These are phyloP conservation scores for Pichia cephalocereana DNA, from an alignment of 805 yeast species.

Conservation along the genomic window DNA sequence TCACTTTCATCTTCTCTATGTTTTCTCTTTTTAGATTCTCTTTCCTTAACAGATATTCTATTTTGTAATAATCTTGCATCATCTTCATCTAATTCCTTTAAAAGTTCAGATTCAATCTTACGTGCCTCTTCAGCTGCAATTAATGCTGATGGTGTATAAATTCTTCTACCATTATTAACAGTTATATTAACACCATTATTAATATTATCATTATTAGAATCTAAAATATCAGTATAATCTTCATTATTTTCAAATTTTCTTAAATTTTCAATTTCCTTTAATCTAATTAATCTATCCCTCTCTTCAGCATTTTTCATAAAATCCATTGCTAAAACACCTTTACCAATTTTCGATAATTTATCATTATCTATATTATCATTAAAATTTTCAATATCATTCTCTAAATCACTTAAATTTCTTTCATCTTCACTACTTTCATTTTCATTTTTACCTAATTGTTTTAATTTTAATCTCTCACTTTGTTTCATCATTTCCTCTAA, in stretches of 20 bases:
- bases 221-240: slow-evolving; percentile 30
- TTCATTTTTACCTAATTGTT: slow-evolving; percentile 46
- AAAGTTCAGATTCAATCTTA: slow-evolving; percentile 27
- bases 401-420: slow-evolving; percentile 42
- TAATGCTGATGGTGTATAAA: slow-evolving; percentile 58
- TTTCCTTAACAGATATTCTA: slow-evolving; percentile 24
- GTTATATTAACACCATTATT: slow-evolving; percentile 42
- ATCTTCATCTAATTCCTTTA: slow-evolving; percentile 42
- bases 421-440: slow-evolving; percentile 32
- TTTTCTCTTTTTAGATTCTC: slow-evolving; percentile 3
- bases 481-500: slow-evolving; percentile 90
- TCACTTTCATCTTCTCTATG: slow-evolving; percentile 1
- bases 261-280: slow-evolving; percentile 41
- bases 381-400: slow-evolving; percentile 35
- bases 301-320: slow-evolving; percentile 90
- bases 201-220: slow-evolving; percentile 32
- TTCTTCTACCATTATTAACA: slow-evolving; percentile 70
- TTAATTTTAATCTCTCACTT: slow-evolving; percentile 67
- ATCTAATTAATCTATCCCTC: slow-evolving; percentile 51
- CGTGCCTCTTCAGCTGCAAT: slow-evolving; percentile 29
- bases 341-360: slow-evolving; percentile 45
- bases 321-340: slow-evolving; percentile 90
- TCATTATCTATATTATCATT: slow-evolving; percentile 29
- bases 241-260: slow-evolving; percentile 37
- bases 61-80: slow-evolving; percentile 37